Percentiles rank a stretch among this genome's conserved stretches.
These are phyloP conservation scores for Neurospora sp. DNA, from an alignment of 495 filamentous ascomycete genomes.

Conservation along the genomic window DNA sequence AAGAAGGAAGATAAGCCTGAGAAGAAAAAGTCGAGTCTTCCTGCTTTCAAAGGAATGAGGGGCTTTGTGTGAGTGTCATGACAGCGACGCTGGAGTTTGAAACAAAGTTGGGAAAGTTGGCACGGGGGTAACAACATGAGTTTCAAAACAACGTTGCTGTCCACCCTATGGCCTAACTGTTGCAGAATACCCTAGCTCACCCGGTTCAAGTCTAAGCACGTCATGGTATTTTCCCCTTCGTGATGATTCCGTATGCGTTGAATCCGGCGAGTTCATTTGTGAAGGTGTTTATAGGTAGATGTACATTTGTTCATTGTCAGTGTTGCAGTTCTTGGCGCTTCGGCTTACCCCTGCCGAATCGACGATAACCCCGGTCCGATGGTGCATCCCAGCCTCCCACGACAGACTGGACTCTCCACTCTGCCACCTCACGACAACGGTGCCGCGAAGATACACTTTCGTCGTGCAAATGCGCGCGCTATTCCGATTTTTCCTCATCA, in stretches of 20 bases:
- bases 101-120: background rate
- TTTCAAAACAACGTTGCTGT: background rate
- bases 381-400: background rate
- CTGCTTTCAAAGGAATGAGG: slow-evolving; percentile 41
- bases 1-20: slow-evolving; percentile 38
- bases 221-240: background rate
- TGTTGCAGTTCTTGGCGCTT: background rate
- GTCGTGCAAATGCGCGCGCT: background rate
- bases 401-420: background rate
- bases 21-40: slow-evolving; percentile 35
- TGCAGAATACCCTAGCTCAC: background rate
- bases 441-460: background rate
- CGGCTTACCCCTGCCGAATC: background rate
- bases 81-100: background rate
- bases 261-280: background rate
- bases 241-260: background rate
- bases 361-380: background rate
- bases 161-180: background rate
- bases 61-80: slow-evolving; percentile 31
- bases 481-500: background rate
- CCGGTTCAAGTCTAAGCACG: background rate
- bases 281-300: background rate
- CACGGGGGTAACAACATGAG: background rate
- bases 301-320: background rate
- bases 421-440: background rate